phyloP scores from a whole-genome alignment of 805 yeast species.

The Soucietia sequanensis region DNA sequence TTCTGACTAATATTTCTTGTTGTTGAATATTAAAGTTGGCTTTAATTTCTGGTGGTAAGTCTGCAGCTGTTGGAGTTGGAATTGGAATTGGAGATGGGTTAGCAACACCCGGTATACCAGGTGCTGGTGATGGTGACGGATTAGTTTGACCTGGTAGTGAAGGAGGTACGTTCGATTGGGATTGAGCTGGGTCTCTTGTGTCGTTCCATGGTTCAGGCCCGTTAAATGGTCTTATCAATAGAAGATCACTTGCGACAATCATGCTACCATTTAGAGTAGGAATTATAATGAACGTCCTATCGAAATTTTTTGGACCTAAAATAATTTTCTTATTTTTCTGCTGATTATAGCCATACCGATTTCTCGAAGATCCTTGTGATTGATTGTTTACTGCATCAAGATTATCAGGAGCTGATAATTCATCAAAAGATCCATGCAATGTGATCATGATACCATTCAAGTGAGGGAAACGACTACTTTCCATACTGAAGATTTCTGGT shows the following conservation, averaged over 20 bases:
- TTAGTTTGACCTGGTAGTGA: slow-evolving; percentile 14
- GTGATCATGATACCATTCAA: slow-evolving; percentile 75
- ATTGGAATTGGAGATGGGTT: slow-evolving; percentile 11
- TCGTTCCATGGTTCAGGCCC: slow-evolving; percentile 56
- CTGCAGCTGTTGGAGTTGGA: slow-evolving; percentile 28
- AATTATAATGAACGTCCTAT: slow-evolving; percentile 77
- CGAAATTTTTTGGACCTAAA: slow-evolving; percentile 72
- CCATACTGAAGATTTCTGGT: slow-evolving; percentile 73
- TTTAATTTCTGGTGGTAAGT: slow-evolving; percentile 56
- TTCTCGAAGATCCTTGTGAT: slow-evolving; percentile 11
- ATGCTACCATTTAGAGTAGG: slow-evolving; percentile 66
- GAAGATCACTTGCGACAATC: slow-evolving; percentile 83
- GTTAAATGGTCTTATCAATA: slow-evolving; percentile 62
- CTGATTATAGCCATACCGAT: slow-evolving; percentile 12
- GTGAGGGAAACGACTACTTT: slow-evolving; percentile 67
- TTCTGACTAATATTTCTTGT: slow-evolving; percentile 60
- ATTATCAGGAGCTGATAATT: slow-evolving; percentile 55
- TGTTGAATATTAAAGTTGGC: slow-evolving; percentile 53
- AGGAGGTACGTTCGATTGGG: slow-evolving; percentile 8
- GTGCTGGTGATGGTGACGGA: slow-evolving; percentile 12
- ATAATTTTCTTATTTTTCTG: slow-evolving; percentile 30
- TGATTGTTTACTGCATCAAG: slow-evolving; percentile 15
- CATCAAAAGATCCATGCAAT: slow-evolving; percentile 84
- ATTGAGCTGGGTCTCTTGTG: slow-evolving; percentile 7
- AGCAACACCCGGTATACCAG: slow-evolving; percentile 15